Evolutionary conservation across 768 basidiomycete species (phyloP), one percentile per base, ranked within the genome.

Genomic region (Suillus subluteus): DNA sequence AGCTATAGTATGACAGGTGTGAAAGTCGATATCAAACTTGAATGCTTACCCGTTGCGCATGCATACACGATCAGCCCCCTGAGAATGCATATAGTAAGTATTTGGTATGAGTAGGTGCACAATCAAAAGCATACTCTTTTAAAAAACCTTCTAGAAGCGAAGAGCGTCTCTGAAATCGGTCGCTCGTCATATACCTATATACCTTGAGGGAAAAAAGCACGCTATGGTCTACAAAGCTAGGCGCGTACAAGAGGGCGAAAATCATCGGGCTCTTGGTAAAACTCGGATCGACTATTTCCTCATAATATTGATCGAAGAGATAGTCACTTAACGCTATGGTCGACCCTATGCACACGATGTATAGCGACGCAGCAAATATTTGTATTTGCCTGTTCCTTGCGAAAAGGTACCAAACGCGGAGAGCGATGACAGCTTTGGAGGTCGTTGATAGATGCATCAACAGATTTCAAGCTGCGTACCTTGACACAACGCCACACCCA

Each of bases 331-430:
- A 11, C 13, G 38, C 41, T 3, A 37, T 12, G 35, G 64, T 67
- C 18, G 38, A 18, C 11, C 9, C 23, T 13, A 54, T 41, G 55
- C 63, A 67, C 32, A 37, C 26, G 26, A 35, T n/a, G 52, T 37
- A 67, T 21, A 58, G 26, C 13, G 18, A 23, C 18, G 30, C 63
- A 41, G 63, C 55, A 55, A 56, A 55, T 32, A 32, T 21, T 65
- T 32, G 50, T 32, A 67, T 56, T 41, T 30, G n/a, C n/a, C 18
- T 50, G 21, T 44, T 65, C 58, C 56, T 54, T 35, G 44, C 9
- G n/a, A 67, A 67, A 18, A 67, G 64, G 44, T 65, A 66, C 66
- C 66, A 67, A n/a, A 67, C 66, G 21, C 66, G 64, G 35, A 67
- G 35, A 55, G 66, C 32, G 43, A 67, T 65, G 44, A 65, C 64